Percentiles rank a stretch among this genome's conserved stretches.
phyloP scores from a whole-genome alignment of 805 yeast genomes.

The Zygotorulaspora danielsina region DNA sequence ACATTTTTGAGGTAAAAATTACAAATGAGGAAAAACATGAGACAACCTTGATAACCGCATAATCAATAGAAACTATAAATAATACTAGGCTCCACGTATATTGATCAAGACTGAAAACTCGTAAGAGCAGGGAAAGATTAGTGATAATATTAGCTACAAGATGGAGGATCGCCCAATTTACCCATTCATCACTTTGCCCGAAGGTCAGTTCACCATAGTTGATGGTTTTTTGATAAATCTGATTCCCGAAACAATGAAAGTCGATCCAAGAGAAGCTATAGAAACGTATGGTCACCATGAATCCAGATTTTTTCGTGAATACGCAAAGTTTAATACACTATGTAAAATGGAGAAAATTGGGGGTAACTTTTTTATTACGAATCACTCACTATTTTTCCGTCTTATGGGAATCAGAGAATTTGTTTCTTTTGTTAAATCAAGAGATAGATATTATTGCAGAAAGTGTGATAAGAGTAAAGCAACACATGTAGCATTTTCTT shows the following conservation, averaged over 20 bases:
- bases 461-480: constrained; percentile 7
- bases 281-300: neutral
- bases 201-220: constrained; percentile 10
- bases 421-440: constrained; percentile 9
- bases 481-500: constrained; percentile 11
- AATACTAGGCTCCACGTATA: too few species aligned
- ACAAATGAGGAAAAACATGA: too few species aligned
- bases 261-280: neutral
- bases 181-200: constrained; percentile 9
- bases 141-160: neutral
- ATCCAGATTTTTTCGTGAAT: constrained; percentile 1
- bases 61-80: too few species aligned
- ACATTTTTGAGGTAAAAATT: too few species aligned
- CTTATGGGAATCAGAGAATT: constrained; percentile 6
- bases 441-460: constrained; percentile 11
- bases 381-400: constrained; percentile 6
- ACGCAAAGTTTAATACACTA: constrained; percentile 1
- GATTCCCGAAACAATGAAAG: neutral
- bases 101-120: too few species aligned
- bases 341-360: constrained; percentile 6
- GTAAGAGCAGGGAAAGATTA: too few species aligned
- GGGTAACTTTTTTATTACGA: constrained; percentile 10
- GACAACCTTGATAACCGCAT: too few species aligned
- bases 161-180: constrained; percentile 9
- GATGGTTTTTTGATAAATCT: constrained; percentile 11